Conservation (phyloP, 768 basidiomycete species). For the Kondoa malvinella region DNA sequence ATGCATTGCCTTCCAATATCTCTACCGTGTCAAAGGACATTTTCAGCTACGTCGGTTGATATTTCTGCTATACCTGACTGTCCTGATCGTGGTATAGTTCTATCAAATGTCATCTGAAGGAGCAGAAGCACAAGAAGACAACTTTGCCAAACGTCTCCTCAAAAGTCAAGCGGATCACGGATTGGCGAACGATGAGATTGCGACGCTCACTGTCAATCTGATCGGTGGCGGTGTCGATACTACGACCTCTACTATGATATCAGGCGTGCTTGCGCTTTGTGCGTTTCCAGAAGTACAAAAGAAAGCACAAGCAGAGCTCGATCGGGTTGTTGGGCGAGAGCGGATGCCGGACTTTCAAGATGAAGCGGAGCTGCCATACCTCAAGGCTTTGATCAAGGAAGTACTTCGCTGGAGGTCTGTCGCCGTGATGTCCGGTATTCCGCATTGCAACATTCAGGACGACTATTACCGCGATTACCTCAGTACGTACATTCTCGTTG, state of each 20-base stretch:
- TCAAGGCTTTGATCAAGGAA: conserved; percentile 19
- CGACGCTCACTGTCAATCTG: not conserved
- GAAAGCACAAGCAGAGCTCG: conserved; percentile 22
- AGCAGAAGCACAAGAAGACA: not conserved
- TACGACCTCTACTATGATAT: not conserved
- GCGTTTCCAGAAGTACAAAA: conserved; percentile 12
- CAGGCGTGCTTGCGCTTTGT: not conserved
- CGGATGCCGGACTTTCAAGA: conserved; percentile 20
- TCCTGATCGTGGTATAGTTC: too few species aligned
- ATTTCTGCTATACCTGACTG: too few species aligned
- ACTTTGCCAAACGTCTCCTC: not conserved
- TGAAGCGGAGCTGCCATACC: conserved; percentile 19
- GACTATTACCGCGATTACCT: not conserved
- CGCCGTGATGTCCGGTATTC: not conserved
- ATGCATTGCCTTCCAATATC: not conserved
- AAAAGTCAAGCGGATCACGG: not conserved
- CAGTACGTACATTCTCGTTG: not conserved
- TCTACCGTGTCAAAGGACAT: not conserved
- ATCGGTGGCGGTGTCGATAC: not conserved
- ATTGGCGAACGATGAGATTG: not conserved
- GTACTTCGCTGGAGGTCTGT: conserved; percentile 18
- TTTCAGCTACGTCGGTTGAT: not conserved
- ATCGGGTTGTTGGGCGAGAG: conserved; percentile 20
- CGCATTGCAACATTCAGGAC: not conserved
- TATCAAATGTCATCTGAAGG: not conserved